Conservation (phyloP, 2,329 filamentous ascomycete species). For the Colletotrichum sp. region DNA sequence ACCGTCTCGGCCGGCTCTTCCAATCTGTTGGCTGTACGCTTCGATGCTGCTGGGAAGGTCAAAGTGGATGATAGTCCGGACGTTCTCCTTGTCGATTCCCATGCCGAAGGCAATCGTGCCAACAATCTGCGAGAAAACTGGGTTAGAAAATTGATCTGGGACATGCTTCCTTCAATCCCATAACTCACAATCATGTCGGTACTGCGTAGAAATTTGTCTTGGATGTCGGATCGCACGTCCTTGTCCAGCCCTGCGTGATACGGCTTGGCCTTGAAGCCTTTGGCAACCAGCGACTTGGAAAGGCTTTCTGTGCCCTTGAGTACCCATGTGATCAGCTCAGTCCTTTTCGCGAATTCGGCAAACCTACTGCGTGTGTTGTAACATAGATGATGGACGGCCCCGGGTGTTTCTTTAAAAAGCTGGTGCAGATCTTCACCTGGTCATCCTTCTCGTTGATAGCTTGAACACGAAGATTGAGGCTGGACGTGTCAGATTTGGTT, state of each 20-base stretch:
- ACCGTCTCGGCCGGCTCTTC: constrained; percentile 60
- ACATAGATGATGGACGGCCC: constrained; percentile 68
- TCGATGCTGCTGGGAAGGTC: constrained; percentile 57
- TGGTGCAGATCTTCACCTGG: constrained; percentile 40
- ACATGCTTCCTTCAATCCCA: rapidly evolving
- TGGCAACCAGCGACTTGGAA: constrained; percentile 37
- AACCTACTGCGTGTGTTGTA: constrained; percentile 53
- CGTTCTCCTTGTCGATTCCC: constrained; percentile 62
- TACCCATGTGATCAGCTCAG: neutral
- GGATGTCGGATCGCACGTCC: constrained; percentile 47
- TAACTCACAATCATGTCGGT: constrained; percentile 38
- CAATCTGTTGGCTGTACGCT: constrained; percentile 63
- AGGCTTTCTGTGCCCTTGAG: constrained; percentile 48
- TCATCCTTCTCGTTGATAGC: constrained; percentile 45
- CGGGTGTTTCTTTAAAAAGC: constrained; percentile 53
- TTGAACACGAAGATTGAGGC: constrained; percentile 57
- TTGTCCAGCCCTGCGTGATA: constrained; percentile 58
- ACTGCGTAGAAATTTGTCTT: constrained; percentile 57
- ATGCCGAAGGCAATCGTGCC: constrained; percentile 66
- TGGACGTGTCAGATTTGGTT: constrained; percentile 11
- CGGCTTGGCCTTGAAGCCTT: constrained; percentile 45
- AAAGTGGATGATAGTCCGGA: constrained; percentile 60
- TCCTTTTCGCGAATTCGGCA: neutral
- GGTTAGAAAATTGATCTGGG: neutral
- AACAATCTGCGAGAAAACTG: constrained; percentile 35